Percentiles rank a stretch among this genome's conserved stretches.
Conservation (phyloP, 805 yeast genomes). For the Wickerhamiella australiensis region DNA sequence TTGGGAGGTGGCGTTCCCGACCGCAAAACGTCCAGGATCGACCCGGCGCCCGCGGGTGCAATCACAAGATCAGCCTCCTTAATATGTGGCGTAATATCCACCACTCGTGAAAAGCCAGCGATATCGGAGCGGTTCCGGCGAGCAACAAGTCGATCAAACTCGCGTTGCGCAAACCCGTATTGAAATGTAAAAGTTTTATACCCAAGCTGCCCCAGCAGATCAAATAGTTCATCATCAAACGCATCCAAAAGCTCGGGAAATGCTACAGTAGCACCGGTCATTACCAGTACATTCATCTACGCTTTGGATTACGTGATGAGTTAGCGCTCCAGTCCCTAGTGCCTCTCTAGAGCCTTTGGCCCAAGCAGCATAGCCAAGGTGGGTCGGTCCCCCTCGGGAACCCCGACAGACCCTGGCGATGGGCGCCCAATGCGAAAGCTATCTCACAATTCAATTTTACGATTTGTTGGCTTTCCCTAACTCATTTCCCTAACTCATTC, state of each 20-base stretch:
- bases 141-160: slow-evolving; percentile 20
- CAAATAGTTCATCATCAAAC: slow-evolving; percentile 30
- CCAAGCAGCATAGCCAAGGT: too few relatives aligned
- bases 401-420: too few relatives aligned
- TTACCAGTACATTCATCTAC: slow-evolving; percentile 36
- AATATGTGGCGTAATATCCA: slow-evolving; percentile 35
- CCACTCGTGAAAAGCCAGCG: slow-evolving; percentile 38
- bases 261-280: slow-evolving; percentile 88
- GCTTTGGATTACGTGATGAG: not conserved
- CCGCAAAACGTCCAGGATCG: slow-evolving; percentile 68
- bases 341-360: too few relatives aligned
- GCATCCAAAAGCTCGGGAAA: slow-evolving; percentile 47
- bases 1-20: slow-evolving; percentile 31
- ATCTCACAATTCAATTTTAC: too few relatives aligned
- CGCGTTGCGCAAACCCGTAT: slow-evolving; percentile 38
- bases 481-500: not conserved
- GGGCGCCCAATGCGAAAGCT: too few relatives aligned
- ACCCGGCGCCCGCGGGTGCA: slow-evolving; percentile 89
- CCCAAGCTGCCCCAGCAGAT: slow-evolving; percentile 31
- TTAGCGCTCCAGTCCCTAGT: too few relatives aligned
- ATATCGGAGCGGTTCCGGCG: slow-evolving; percentile 21
- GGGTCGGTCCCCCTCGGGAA: too few relatives aligned
- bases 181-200: slow-evolving; percentile 41
- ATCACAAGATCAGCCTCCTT: slow-evolving; percentile 46
- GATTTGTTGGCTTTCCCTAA: not conserved